A percentile compares a stretch with the other conserved stretches of the same genome.
These are phyloP conservation scores for Diacronema lutheri DNA, from an alignment of 78 protist genomes.

Conservation along the genomic window DNA sequence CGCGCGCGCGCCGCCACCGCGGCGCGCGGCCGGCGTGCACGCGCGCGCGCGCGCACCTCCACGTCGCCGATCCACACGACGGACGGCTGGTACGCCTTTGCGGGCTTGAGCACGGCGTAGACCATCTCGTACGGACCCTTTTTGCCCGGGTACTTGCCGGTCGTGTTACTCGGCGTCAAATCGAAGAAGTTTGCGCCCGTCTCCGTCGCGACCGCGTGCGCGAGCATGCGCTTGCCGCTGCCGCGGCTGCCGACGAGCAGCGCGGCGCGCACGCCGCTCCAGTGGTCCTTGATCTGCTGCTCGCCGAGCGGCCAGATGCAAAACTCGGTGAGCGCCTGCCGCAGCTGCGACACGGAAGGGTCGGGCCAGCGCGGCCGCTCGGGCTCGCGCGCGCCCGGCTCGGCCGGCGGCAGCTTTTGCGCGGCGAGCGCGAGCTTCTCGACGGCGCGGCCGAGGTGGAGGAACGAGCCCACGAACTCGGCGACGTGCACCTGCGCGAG, in stretches of 20 bases:
- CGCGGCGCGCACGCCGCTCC: background rate
- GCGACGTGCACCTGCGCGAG: background rate
- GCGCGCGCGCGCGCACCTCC: background rate
- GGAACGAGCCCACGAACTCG: background rate
- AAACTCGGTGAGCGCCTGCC: slow-evolving; percentile 43
- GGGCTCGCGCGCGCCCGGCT: background rate
- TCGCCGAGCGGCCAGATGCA: slow-evolving; percentile 54
- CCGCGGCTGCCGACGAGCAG: slow-evolving; percentile 35
- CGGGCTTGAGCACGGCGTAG: slow-evolving; percentile 43
- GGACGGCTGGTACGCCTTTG: slow-evolving; percentile 32
- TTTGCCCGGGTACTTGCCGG: slow-evolving; percentile 30
- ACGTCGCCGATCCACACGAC: background rate
- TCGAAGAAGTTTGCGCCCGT: slow-evolving; percentile 48
- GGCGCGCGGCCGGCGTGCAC: no score
- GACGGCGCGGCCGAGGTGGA: background rate
- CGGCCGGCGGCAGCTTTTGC: background rate
- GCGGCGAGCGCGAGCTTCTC: background rate
- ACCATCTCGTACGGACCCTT: slow-evolving; percentile 16
- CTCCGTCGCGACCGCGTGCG: slow-evolving; percentile 45
- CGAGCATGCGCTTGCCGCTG: slow-evolving; percentile 62
- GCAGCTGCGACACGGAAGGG: slow-evolving; percentile 31
- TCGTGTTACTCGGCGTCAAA: slow-evolving; percentile 35
- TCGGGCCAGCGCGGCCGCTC: background rate
- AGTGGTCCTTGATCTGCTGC: background rate
- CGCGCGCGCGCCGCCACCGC: no score